phyloP scores from a whole-genome alignment of 2,329 filamentous ascomycete genomes.

The Diaporthe ampelina region DNA sequence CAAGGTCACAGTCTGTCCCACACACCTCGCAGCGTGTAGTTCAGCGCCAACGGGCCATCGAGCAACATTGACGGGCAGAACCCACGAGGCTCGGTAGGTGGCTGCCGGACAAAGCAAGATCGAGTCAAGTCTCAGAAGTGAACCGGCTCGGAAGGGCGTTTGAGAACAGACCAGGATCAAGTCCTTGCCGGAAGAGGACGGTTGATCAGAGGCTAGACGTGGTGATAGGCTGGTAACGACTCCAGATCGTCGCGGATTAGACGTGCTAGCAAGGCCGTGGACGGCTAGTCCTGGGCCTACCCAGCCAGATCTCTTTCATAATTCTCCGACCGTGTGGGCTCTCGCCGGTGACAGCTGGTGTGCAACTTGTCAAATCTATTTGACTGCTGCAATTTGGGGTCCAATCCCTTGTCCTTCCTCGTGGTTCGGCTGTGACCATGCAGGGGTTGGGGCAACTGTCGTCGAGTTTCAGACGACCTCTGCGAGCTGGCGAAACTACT shows the following conservation, averaged over 20 bases:
- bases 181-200: conserved; percentile 25
- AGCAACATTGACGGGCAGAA: not conserved
- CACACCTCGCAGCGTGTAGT: not conserved
- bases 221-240: conserved; percentile 40
- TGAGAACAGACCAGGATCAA: conserved; percentile 38
- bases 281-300: not conserved
- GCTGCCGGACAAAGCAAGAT: conserved; percentile 28
- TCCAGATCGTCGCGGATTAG: conserved; percentile 31
- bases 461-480: conserved; percentile 36
- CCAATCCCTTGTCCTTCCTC: conserved; percentile 28
- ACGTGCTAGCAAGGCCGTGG: conserved; percentile 22
- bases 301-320: conserved; percentile 19
- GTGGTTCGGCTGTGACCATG: conserved; percentile 39
- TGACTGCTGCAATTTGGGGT: conserved; percentile 10
- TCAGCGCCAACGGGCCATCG: not conserved
- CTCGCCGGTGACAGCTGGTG: conserved; percentile 10
- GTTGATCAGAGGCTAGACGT: conserved; percentile 20
- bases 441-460: conserved; percentile 30
- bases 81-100: conserved; percentile 24
- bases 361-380: conserved; percentile 20
- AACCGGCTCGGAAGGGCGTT: conserved; percentile 37
- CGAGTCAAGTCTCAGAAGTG: conserved; percentile 33
- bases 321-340: conserved; percentile 32
- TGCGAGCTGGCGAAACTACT: not conserved
- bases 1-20: not conserved